Evolutionary conservation across 768 basidiomycete species (phyloP), one percentile per base, ranked within the genome.

Genomic region (Amylocystis lapponica): DNA sequence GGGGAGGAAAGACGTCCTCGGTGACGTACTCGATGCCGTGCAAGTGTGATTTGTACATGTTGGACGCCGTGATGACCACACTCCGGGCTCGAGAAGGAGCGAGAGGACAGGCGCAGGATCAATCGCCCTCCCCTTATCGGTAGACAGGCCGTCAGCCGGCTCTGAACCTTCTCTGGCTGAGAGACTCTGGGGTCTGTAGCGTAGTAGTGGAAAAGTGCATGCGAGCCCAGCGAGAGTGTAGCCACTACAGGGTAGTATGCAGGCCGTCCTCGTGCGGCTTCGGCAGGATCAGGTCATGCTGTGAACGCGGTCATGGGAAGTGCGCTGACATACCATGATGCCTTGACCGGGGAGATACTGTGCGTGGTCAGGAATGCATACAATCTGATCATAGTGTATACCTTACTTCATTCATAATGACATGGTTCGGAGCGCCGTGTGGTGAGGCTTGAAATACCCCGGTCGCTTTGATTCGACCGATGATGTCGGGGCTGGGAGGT

Each of bases 221-320:
- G 89, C 2, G 89, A 86, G 31, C 84, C 83, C 45, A 96, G 66
- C 12, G 93, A 92, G 38, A 97, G 66, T n/a, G 94, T 96, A 2
- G 89, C 84, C 1, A 96, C 93, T 4, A 85, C 79, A 0, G 93
- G 89, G 55, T 81, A 68, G 65, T 95, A 97, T 14, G 82, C 76
- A 2, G 91, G 85, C 0, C 92, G 60, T 97, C 93, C 67, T 95
- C 83, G 55, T 96, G 94, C 2, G 91, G 89, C 89, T 94, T 62
- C 47, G 41, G 40, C 20, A n/a, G 25, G 42, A n/a, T n/a, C n/a
- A n/a, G n/a, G n/a, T n/a, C n/a, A n/a, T n/a, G n/a, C n/a, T n/a
- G n/a, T n/a, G n/a, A n/a, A n/a, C n/a, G n/a, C n/a, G n/a, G n/a
- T n/a, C n/a, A n/a, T n/a, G 19, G 32, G 34, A 27, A 43, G 37